Evolutionary conservation across 1,284 basidiomycete genomes (phyloP).

Genomic region (Cystobasidiaceae sp.): DNA sequence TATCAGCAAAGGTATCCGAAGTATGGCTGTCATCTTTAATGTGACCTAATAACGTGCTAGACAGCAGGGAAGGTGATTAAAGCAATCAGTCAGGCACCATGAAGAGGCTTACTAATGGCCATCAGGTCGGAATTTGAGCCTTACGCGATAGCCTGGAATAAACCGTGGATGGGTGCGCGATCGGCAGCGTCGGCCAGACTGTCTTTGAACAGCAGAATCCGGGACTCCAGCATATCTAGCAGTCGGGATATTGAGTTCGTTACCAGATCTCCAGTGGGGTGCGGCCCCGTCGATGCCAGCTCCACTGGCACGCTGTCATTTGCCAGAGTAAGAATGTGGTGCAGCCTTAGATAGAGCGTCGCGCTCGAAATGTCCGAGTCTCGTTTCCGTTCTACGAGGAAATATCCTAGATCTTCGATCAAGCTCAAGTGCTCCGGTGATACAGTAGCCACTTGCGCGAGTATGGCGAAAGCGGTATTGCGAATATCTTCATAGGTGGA

Average conservation of each 20-base stretch:
- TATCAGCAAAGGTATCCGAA: background rate
- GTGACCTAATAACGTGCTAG: too few species aligned
- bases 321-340: too few species aligned
- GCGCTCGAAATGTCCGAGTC: constrained; percentile 23
- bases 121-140: too few species aligned
- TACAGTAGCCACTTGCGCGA: background rate
- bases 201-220: background rate
- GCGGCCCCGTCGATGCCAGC: background rate
- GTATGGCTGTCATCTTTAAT: too few species aligned
- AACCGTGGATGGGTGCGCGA: background rate
- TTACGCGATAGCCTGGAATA: constrained; percentile 5
- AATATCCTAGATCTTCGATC: background rate
- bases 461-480: background rate
- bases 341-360: constrained; percentile 10
- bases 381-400: constrained; percentile 6
- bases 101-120: too few species aligned
- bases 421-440: background rate
- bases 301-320: too few species aligned
- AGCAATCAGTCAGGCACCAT: too few species aligned
- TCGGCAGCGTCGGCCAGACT: background rate
- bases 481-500: constrained; percentile 27
- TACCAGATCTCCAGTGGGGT: background rate
- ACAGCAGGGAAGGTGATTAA: too few species aligned
- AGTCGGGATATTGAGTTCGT: background rate
- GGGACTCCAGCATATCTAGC: background rate